Base-by-base conservation (phyloP, 768 basidiomycete genomes). In the Lactarius psammicola region DNA sequence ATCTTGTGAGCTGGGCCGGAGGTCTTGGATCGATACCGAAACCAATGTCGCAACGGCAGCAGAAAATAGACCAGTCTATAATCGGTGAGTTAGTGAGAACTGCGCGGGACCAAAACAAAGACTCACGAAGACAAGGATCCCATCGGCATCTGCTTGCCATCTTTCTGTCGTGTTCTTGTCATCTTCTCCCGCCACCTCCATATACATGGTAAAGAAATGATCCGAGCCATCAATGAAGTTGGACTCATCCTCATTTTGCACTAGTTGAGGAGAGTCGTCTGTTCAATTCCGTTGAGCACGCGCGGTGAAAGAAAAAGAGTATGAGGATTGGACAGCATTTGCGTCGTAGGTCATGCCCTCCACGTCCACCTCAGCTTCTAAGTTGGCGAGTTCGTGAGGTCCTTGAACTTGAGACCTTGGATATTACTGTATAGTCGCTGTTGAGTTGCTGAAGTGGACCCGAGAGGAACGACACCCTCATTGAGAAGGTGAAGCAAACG, bases 41-140 rank as follows among this genome's bases (percentile, higher is more conserved):
- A 42, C 2, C 5, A 42, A 42, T 42, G 20, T 8, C 42, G 51
- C 51, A 15, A 54, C 51, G 17, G 51, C 30, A 15, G 51, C 23
- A 54, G 51, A 54, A 30, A 54, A 54, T 26, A 54, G 13, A 54
- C 51, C 51, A 5, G 51, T 28, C 51, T 54, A 54, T 20, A 17
- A 54, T 18, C 11, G 28, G 2, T 54, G 26, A 30, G 51, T 26
- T 1, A 9, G 51, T 8, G 17, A 10, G 40, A 17, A 40, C 10
- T 4, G 4, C 7, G 2, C 8, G 23, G 7, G 30, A 7, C 7
- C 17, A 3, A 4, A 53, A 26, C 6, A 3, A 28, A 4, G 31
- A 38, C 58, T 20, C 28, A 59, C 58, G 26, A 59, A 59, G 23
- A 59, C 11, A 17, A 60, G 60, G 8, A 60, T 34, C 20, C 60